Evolutionary conservation across 2,329 filamentous ascomycete species (phyloP), one percentile per base, ranked within the genome.

Genomic region (Hypoxylon sp.): DNA sequence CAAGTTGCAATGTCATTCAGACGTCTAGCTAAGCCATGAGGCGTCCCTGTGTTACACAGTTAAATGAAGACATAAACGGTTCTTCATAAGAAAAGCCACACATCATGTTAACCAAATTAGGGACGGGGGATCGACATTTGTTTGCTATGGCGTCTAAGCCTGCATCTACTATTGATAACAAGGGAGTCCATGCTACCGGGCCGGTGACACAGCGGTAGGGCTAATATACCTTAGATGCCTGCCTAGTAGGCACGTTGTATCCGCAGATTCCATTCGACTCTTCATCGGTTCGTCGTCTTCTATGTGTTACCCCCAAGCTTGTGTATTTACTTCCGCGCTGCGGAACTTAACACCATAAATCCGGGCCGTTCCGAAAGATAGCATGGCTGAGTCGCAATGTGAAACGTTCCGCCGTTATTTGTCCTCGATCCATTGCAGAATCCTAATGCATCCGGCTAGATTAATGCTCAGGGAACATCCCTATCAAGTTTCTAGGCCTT

Each of bases 291-390:
- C 22, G 10, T 17, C n/a, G 6, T 42, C 2, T 42, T 42, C 37
- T 42, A 42, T 1, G 17, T 22, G 8, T 44, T 22, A 22, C 25
- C 17, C 40, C 11, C 17, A 11, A 44, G 17, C 8, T 42, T 42
- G 25, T 27, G 25, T 27, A 42, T 17, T n/a, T 40, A n/a, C 37
- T 40, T 40, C 14, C 14, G n/a, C 37, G 2, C 37, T 40, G 14
- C 37, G 14, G 37, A 17, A 37, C 13, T 14, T 17, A 48, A 57
- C 42, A 48, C 27, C 42, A 20, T 11, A 44, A 57, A n/a, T 3
- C 30, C 56, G 56, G 46, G 25, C 56, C 56, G 46, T 59, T 46
- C 46, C 56, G 56, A 31, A 20, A 20, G 44, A 30, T 13, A 40
- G 30, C 14, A 33, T 42, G 22, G 6, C 50, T 14, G 14, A 49